Evolutionary conservation across 345 rosid genomes (phyloP).

Genomic region (Durio zibethinus): DNA sequence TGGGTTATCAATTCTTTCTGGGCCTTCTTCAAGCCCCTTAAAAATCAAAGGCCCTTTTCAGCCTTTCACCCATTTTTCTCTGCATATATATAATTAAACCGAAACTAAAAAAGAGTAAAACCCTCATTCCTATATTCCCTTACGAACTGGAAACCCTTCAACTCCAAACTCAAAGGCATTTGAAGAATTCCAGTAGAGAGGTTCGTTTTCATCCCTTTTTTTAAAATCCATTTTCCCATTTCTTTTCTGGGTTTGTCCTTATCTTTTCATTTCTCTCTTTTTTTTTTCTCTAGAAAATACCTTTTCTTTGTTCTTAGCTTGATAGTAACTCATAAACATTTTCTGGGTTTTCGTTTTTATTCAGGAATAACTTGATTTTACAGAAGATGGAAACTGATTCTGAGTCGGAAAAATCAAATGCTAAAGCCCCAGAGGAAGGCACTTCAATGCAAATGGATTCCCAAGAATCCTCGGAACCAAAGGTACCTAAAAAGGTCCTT

Average conservation of each 20-base stretch:
- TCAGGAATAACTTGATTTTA: not conserved
- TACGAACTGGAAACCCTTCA: not conserved
- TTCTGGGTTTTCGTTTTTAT: not conserved
- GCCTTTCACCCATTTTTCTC: not conserved
- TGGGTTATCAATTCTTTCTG: too few species aligned
- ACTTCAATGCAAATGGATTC: conserved; percentile 46
- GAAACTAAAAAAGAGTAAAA: not conserved
- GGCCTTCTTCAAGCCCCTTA: not conserved
- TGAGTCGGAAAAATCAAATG: conserved; percentile 20
- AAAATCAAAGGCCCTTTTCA: not conserved
- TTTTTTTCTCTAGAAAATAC: not conserved
- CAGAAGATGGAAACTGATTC: conserved; percentile 52
- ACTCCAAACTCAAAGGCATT: not conserved
- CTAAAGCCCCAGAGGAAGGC: conserved; percentile 33
- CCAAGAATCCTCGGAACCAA: conserved; percentile 27
- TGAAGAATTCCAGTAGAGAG: not conserved
- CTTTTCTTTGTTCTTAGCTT: not conserved
- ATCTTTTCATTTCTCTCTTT: not conserved
- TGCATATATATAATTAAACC: not conserved
- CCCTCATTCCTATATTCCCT: not conserved
- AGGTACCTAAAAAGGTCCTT: conserved; percentile 17
- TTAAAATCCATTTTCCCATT: not conserved
- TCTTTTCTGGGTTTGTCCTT: not conserved
- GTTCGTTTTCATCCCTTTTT: not conserved
- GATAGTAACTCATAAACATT: not conserved